Evolutionary conservation across 306 rosid species (phyloP), one percentile per base, ranked within the genome.

Genomic region (Hippophae gyantsensis): DNA sequence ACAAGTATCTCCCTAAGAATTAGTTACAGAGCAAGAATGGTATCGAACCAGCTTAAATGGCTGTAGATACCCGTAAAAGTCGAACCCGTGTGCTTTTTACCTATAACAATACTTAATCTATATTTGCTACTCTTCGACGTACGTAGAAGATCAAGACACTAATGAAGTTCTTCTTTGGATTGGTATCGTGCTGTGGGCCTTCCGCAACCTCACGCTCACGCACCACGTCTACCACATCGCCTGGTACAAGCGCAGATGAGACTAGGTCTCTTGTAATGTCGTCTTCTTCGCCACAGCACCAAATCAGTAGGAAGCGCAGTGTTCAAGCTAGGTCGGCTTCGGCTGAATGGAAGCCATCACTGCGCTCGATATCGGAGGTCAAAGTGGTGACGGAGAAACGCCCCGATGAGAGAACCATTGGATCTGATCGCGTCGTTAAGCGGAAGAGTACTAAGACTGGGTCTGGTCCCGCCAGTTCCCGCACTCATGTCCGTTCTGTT

Each of bases 331-430:
- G 60, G 11, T 61, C 72, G 10, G 12, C 53, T 13, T 43, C 56
- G 3, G 6, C 25, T 0, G 81, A 79, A 5, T 87, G 95, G 95
- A 81, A 52, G 75, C 95, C 95, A 23, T 75, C 86, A 59, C 67
- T 84, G 23, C 46, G 69, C 42, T 26, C 90, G 6, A 87, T 87
- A 7, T 65, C 76, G 1, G 95, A 87, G 74, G 84, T 84, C 60
- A 13, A 23, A 26, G 25, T 26, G 2, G 11, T 8, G 48, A 7
- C 41, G 47, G 61, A 12, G 60, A 64, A 1, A 42, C 42, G 42
- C 43, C 66, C 26, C 41, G 58, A n/a, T 23, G 50, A 54, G 12
- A 54, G 52, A n/a, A 6, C 63, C 3, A 61, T 11, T 1, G 65
- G 49, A 27, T n/a, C 63, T 6, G 60, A 57, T 10, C 69, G 57